phyloP scores from a whole-genome alignment of 176 grass and related monocot genomes.

The Elaeis guineensis region DNA sequence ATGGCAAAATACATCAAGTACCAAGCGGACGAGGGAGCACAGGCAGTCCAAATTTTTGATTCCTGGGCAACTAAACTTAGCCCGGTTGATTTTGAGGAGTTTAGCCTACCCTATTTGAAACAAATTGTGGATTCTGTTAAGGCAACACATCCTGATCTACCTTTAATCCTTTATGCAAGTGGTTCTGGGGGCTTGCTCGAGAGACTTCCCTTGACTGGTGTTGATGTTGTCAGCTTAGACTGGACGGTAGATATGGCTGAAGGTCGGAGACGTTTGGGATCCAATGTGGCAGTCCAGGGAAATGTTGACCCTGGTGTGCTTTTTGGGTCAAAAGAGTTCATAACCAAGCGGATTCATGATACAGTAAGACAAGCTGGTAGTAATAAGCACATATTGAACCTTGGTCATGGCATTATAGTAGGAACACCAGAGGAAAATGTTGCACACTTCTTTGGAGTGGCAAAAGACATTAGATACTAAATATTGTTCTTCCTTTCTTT shows the following conservation, averaged over 20 bases:
- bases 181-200: slow-evolving; percentile 89
- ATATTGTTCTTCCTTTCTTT: slow-evolving; percentile 9
- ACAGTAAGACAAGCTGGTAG: slow-evolving; percentile 88
- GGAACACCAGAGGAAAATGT: slow-evolving; percentile 98
- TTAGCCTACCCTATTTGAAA: slow-evolving; percentile 87
- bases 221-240: slow-evolving; percentile 92
- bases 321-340: slow-evolving; percentile 93
- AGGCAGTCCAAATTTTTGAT: slow-evolving; percentile 94
- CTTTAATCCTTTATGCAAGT: slow-evolving; percentile 94
- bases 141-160: slow-evolving; percentile 75
- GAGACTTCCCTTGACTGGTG: slow-evolving; percentile 68
- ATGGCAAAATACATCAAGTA: slow-evolving; percentile 84
- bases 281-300: slow-evolving; percentile 81
- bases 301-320: slow-evolving; percentile 96
- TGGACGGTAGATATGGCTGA: slow-evolving; percentile 98
- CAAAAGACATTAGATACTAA: slow-evolving; percentile 78
- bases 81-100: slow-evolving; percentile 89
- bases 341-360: slow-evolving; percentile 63
- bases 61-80: slow-evolving; percentile 97
- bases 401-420: slow-evolving; percentile 92
- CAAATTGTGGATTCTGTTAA: slow-evolving; percentile 79
- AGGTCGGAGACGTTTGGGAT: slow-evolving; percentile 76
- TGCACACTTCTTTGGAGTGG: slow-evolving; percentile 93
- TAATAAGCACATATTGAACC: slow-evolving; percentile 74
- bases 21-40: slow-evolving; percentile 89